Percentiles rank a stretch among this genome's conserved stretches.
Conservation (phyloP, 495 filamentous ascomycete species). For the Xylaria grammica region DNA sequence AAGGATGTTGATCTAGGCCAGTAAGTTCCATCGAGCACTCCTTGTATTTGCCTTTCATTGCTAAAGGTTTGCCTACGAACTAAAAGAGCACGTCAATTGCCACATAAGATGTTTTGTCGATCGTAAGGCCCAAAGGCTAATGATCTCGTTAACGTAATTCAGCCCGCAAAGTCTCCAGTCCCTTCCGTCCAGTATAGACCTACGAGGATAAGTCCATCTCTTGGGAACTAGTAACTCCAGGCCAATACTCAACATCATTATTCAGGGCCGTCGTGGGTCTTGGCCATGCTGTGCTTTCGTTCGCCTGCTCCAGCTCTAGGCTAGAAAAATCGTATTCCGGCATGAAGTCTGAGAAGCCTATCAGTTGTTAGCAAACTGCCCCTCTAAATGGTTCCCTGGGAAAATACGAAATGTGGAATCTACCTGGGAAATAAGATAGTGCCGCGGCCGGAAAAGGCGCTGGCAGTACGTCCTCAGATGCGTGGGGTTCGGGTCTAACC, state of each 20-base stretch:
- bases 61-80: no score
- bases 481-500: neutral
- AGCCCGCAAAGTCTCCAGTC: no score
- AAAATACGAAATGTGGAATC: neutral
- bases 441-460: neutral
- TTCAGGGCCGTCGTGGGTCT: neutral
- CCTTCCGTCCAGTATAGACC: neutral
- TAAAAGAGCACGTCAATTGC: no score
- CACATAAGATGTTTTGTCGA: no score
- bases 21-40: no score
- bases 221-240: neutral
- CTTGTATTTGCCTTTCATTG: no score
- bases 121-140: no score
- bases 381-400: neutral
- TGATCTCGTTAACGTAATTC: neutral
- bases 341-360: constrained; percentile 8
- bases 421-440: constrained; percentile 12
- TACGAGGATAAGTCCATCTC: neutral
- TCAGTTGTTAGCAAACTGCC: neutral
- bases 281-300: neutral
- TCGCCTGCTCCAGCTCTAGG: neutral
- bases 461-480: neutral
- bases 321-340: constrained; percentile 1
- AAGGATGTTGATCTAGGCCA: no score
- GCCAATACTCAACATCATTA: neutral